Base-by-base conservation (phyloP, 441 rosid genomes). In the Arabidopsis hybrid region DNA sequence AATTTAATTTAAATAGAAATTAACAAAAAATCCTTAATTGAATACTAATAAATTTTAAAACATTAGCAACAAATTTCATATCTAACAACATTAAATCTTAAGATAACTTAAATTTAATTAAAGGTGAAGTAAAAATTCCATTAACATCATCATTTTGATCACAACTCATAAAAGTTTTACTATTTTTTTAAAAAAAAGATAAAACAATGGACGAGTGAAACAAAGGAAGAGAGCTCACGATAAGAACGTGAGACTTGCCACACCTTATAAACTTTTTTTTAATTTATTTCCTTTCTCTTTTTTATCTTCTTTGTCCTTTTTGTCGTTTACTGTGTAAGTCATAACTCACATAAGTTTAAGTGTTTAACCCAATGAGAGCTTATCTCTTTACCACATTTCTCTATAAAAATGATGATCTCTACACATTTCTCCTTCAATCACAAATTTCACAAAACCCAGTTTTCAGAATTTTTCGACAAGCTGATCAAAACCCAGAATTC, bases 331-430 rank as follows among this genome's bases (percentile, higher is more conserved):
- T 69, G 57, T 50, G 11, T 26, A 36, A 60, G 72, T 71, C 80
- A n/a, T 77, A 77, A 77, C 68, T 71, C 40, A 52, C 68, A 45
- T 49, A 61, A 61, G n/a, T n/a, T n/a, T n/a, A n/a, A n/a, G n/a
- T n/a, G 31, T 13, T 42, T 40, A 40, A 65, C 47, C 74, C 73
- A 72, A 61, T 78, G 40, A 63, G 60, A 71, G 74, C 77, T 78
- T 72, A 77, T 77, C 80, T 77, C 76, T 78, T 77, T 43, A 67
- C 73, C 68, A 52, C 72, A 69, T 40, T 8, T 71, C 60, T 70
- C 76, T 77, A 77, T 77, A 77, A 57, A 46, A 77, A 39, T 59
- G 56, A 68, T 58, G 56, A 68, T 58, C 82, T 81, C 77, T 36
- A 26, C 52, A 36, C 55, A 45, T 12, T 26, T 26, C 45, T 36